Evolutionary conservation across 192 early-diverging fungal genomes (phyloP).

Genomic region (Glomus cerebriforme): DNA sequence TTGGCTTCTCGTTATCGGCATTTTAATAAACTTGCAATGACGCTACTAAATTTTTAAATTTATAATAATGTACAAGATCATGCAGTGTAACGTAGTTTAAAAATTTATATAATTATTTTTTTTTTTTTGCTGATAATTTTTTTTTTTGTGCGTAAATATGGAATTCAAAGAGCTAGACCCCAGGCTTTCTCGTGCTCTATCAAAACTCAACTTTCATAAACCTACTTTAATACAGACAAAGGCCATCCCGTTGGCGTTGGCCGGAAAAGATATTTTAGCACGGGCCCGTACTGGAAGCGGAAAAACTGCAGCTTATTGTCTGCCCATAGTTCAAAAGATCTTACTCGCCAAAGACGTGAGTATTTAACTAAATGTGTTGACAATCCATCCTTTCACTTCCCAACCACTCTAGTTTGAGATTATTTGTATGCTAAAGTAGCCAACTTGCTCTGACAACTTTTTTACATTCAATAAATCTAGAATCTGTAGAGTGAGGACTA

Average conservation of each 20-base stretch:
- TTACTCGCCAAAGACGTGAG: slow-evolving; percentile 66
- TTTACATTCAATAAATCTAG: neutral
- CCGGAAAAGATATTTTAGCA: slow-evolving; percentile 93
- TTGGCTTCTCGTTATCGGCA: neutral
- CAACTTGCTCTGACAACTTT: neutral
- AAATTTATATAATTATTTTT: neutral
- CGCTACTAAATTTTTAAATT: no score
- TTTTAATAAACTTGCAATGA: neutral
- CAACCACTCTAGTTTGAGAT: neutral
- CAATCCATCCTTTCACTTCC: neutral
- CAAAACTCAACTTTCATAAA: slow-evolving; percentile 75
- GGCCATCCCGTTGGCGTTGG: slow-evolving; percentile 87
- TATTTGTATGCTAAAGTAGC: neutral
- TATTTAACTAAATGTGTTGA: neutral
- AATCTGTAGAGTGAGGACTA: neutral
- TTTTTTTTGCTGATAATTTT: neutral
- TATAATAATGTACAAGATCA: no score
- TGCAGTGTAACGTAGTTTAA: no score
- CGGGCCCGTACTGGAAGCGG: slow-evolving; percentile 92
- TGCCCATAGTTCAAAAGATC: slow-evolving; percentile 92
- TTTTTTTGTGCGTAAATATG: neutral
- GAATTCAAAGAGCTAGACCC: slow-evolving; percentile 64
- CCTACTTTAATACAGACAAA: slow-evolving; percentile 90
- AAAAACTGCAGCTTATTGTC: slow-evolving; percentile 94
- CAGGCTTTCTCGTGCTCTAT: slow-evolving; percentile 84